Conservation (phyloP, 352 stramenopile species). For the Achlya hypogyna region DNA sequence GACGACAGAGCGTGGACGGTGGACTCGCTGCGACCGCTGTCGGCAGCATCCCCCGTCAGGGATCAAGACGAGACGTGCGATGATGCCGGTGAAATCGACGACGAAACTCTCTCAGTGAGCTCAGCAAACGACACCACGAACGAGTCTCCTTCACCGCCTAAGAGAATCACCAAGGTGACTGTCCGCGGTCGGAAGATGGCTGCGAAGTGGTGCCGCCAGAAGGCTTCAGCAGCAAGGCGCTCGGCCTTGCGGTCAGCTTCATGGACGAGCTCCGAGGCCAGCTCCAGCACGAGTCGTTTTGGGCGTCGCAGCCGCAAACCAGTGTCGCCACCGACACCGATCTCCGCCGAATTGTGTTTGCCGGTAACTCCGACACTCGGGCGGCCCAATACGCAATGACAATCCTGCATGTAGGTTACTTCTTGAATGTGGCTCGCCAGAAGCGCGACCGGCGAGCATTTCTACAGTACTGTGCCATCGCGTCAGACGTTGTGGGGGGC, state of each 20-base stretch:
- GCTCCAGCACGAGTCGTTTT: constrained; percentile 3
- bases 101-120: not conserved
- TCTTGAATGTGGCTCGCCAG: constrained; percentile 23
- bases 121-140: constrained; percentile 14
- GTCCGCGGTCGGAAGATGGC: constrained; percentile 17
- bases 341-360: not conserved
- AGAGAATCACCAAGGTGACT: constrained; percentile 8
- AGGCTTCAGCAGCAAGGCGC: constrained; percentile 24
- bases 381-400: constrained; percentile 16
- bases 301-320: not conserved
- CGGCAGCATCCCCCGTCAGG: not conserved
- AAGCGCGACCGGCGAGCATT: constrained; percentile 17
- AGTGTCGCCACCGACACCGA: not conserved
- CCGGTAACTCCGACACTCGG: not conserved
- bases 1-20: too few species aligned
- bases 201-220: constrained; percentile 21
- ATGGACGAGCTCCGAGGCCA: constrained; percentile 21
- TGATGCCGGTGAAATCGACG: constrained; percentile 9
- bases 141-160: not conserved
- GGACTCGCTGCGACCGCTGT: too few species aligned
- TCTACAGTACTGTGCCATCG: constrained; percentile 22
- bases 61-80: constrained; percentile 12
- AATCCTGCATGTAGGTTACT: constrained; percentile 19
- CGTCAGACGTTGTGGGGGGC: constrained; percentile 19
- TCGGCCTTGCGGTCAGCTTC: constrained; percentile 20